Evolutionary conservation across 345 rosid species (phyloP).

Genomic region (Brassica juncea): DNA sequence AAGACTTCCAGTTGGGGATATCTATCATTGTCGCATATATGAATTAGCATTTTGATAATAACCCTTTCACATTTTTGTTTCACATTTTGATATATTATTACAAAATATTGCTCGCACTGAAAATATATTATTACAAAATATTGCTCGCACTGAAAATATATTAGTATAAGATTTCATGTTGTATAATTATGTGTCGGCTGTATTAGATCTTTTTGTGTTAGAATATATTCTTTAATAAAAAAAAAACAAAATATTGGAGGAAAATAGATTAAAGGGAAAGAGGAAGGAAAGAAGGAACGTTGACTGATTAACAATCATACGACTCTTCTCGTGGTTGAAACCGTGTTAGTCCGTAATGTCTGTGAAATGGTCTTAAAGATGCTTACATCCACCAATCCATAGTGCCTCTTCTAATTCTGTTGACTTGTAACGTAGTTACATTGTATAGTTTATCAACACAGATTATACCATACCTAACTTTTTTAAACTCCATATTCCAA

Average conservation of each 20-base stretch:
- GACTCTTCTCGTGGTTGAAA: not conserved
- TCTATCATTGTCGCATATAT: not conserved
- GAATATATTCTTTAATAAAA: not conserved
- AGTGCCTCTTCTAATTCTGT: not conserved
- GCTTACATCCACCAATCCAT: constrained; percentile 4
- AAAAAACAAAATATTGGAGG: not conserved
- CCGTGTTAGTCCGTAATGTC: constrained; percentile 3
- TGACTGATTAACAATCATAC: constrained; percentile 16
- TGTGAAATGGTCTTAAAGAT: not conserved
- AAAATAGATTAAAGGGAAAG: not conserved
- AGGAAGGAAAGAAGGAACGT: constrained; percentile 15
- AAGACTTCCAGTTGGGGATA: not conserved
- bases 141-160: not conserved
- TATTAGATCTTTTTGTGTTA: not conserved
- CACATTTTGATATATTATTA: not conserved
- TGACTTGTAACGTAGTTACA: not conserved
- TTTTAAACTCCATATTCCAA: not conserved
- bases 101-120: not conserved
- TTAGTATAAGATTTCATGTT: not conserved
- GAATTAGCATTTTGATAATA: not conserved
- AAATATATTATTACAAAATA: not conserved
- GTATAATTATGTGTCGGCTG: not conserved
- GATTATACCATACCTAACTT: not conserved
- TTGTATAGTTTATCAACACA: not conserved
- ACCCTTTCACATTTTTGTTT: not conserved